Evolutionary conservation across 2,329 filamentous ascomycete species (phyloP), one percentile per base, ranked within the genome.

Genomic region (Fusarium citri): DNA sequence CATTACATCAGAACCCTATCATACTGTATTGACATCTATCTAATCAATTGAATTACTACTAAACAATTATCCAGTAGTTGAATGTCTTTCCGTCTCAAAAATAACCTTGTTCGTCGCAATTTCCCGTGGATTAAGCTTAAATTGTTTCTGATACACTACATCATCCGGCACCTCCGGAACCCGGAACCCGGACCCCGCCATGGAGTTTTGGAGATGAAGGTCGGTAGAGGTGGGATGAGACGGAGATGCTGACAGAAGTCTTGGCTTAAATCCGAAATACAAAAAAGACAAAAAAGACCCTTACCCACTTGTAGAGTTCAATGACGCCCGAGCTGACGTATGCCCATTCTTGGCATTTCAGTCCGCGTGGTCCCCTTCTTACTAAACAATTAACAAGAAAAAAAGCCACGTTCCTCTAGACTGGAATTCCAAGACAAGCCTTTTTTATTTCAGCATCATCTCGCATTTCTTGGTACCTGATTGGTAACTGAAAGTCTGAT

Each of bases 311-410:
- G 16, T 8, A 50, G n/a, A 18, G 23, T 41, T 65, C 48, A 62
- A 61, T 56, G 64, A 67, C 64, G 51, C 50, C 23, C 15, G 28
- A 63, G 64, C 64, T 67, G 63, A 67, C 64, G 64, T 66, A 63
- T 25, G 18, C 34, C 18, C 18, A 15, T 51, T 63, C 64, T 67
- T 67, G 64, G 64, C 64, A 48, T 18, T 25, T 3, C 9, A 42
- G 50, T 26, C 51, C 51, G 51, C 45, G 51, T 64, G 46, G 25
- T 47, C n/a, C 37, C n/a, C 48, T 49, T 41, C 34, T 37, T 37
- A 37, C 34, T 37, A 37, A 37, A 37, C 34, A n/a, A 37, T 37
- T 37, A 37, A 37, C n/a, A 30, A 3, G n/a, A 15, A 2, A 59
- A 15, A 2, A 59, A 59, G 46, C 62, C 43, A 40, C 23, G 34